Percentiles rank a stretch among this genome's conserved stretches.
phyloP scores from a whole-genome alignment of 768 basidiomycete species.

The Suillus cothurnatus region DNA sequence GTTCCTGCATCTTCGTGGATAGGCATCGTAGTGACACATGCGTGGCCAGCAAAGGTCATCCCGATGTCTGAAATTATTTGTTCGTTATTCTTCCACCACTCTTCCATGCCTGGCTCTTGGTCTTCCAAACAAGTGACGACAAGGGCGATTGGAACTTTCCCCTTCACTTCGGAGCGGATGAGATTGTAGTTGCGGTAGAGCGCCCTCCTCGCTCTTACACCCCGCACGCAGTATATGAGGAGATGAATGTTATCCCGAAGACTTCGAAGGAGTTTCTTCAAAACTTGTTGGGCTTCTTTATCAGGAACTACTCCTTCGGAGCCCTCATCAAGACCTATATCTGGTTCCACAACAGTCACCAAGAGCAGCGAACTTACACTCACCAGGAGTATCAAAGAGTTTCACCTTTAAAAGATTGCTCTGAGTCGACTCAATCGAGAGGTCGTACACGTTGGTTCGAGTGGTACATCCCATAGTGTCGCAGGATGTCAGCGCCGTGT shows the following conservation, averaged over 20 bases:
- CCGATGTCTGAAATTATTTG: conserved; percentile 29
- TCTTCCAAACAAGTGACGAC: conserved; percentile 38
- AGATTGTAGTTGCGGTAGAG: conserved; percentile 32
- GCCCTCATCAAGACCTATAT: conserved; percentile 32
- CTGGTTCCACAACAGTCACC: not conserved
- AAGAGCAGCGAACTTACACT: not conserved
- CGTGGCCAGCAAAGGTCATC: conserved; percentile 41
- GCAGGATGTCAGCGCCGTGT: conserved; percentile 28
- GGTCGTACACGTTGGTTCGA: not conserved
- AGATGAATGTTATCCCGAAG: conserved; percentile 35
- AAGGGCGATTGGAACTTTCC: conserved; percentile 31
- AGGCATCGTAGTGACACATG: conserved; percentile 34
- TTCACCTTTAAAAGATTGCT: conserved; percentile 10
- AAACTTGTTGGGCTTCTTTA: conserved; percentile 21
- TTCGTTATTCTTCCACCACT: conserved; percentile 43
- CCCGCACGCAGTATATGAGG: conserved; percentile 37
- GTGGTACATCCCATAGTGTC: conserved; percentile 21
- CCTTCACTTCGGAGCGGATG: conserved; percentile 31
- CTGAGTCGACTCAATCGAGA: not conserved
- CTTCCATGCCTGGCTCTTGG: conserved; percentile 33
- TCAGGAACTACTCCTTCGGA: conserved; percentile 29
- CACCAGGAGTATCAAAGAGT: conserved; percentile 32
- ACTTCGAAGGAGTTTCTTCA: conserved; percentile 35
- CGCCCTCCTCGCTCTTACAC: conserved; percentile 26
- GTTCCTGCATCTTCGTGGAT: too few species aligned